Conservation (phyloP, 2,329 filamentous ascomycete genomes). For the Lomentospora prolificans region DNA sequence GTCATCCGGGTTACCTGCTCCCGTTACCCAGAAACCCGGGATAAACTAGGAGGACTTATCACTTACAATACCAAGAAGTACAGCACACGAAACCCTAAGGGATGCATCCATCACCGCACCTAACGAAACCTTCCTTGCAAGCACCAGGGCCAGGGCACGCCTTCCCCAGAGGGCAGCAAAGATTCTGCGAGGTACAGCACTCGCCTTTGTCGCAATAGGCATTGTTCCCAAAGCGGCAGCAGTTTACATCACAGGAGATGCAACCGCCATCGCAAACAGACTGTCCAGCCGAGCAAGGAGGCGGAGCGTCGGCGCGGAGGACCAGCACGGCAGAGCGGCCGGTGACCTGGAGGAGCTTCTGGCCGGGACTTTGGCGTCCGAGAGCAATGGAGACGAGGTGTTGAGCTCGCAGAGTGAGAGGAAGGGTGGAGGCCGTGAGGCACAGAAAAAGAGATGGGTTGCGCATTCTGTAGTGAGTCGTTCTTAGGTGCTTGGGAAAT, state of each 20-base stretch:
- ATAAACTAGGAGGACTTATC: too few relatives aligned
- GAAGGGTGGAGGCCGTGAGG: neutral
- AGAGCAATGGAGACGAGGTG: neutral
- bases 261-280: neutral
- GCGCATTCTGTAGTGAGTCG: neutral
- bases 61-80: conserved; percentile 5
- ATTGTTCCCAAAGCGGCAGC: neutral
- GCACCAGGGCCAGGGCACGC: conserved; percentile 1
- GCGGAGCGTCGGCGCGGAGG: neutral
- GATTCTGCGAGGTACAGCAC: neutral
- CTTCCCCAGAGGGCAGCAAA: conserved; percentile 2
- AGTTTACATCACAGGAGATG: neutral
- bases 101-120: neutral
- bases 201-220: conserved; percentile 1
- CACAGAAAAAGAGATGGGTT: neutral
- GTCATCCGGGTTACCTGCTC: neutral
- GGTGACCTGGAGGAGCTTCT: neutral
- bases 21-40: too few relatives aligned
- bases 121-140: neutral
- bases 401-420: neutral
- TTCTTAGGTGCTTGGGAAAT: neutral
- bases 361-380: neutral
- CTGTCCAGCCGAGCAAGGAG: neutral
- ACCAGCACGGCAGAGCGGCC: neutral
- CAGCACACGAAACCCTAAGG: neutral